Conservation (phyloP, 2,329 filamentous ascomycete genomes). For the Cordyceps sp. region DNA sequence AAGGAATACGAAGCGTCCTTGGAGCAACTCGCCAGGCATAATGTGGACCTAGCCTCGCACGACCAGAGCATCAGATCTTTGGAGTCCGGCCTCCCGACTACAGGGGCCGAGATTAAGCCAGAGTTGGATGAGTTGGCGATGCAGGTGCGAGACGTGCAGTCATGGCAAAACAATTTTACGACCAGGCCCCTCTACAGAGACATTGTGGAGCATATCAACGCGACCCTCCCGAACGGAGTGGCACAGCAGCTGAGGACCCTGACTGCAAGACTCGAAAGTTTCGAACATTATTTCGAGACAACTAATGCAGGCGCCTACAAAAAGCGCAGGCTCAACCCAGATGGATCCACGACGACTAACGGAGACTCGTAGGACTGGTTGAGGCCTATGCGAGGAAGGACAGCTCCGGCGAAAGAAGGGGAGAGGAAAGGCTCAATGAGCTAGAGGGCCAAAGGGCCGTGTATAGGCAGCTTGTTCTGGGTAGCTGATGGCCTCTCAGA, state of each 20-base stretch:
- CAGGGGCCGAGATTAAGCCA: slow-evolving; percentile 1
- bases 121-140: slow-evolving; percentile 14
- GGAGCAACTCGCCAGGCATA: background rate
- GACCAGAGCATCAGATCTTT: slow-evolving; percentile 1
- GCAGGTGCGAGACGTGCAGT: slow-evolving; percentile 22
- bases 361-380: too few species aligned
- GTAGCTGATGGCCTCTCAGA: too few species aligned
- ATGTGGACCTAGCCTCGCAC: background rate
- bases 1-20: background rate
- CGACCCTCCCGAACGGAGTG: slow-evolving; percentile 8
- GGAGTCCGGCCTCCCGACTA: background rate
- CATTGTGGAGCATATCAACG: slow-evolving; percentile 21
- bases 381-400: too few species aligned
- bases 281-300: slow-evolving; percentile 5
- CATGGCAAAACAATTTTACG: slow-evolving; percentile 31
- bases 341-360: too few species aligned
- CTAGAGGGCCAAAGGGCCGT: too few species aligned
- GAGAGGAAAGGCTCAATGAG: too few species aligned
- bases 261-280: slow-evolving; percentile 4
- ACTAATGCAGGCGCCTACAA: background rate
- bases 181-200: slow-evolving; percentile 23
- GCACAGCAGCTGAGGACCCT: slow-evolving; percentile 7
- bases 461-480: too few species aligned
- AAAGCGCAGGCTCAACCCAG: slow-evolving; percentile 3
- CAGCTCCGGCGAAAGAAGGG: too few species aligned